Base-by-base conservation (phyloP, 129 eudicot genomes). In the Apium graveolens region DNA sequence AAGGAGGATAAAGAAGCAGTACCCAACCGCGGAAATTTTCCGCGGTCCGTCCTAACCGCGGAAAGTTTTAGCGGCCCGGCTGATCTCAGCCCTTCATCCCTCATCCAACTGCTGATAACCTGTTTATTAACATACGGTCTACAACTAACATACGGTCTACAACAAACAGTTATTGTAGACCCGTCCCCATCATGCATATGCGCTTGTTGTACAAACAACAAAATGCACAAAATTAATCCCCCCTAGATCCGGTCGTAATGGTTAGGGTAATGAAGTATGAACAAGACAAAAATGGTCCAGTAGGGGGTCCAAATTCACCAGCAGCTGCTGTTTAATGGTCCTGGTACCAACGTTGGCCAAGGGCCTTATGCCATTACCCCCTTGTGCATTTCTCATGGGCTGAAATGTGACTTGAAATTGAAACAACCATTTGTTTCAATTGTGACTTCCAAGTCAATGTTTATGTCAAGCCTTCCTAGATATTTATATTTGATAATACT, bases 351-450 rank as follows among this genome's bases (percentile, higher is more conserved):
- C 16, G 79, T 44, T 27, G 49, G 71, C 2, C 12, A n/a, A 14
- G 35, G 21, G 80, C 29, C 68, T 26, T 12, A 7, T 18, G 7
- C 42, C 60, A 60, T 16, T 26, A 20, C 24, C 39, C 24, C 39
- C 51, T 34, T 53, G 57, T 78, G 82, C 74, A 78, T 20, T 16
- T 41, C 82, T n/a, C 82, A 78, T 74, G 85, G 82, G 11, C 37
- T 14, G 29, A 26, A 26, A 60, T 41, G 17, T n/a, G 72, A 65
- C 81, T 34, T 29, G 42, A 43, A 39, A 60, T 60, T n/a, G 6
- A 26, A n/a, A 60, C 21, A n/a, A 41, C 53, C 29, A 48, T 7
- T 38, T 24, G 31, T 20, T 82, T 76, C 42, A 17, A 41, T 13
- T 70, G 24, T 9, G 9, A 24, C 18, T 35, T 76, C 12, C 20